Percentiles rank a stretch among this genome's conserved stretches.
Evolutionary conservation across 2,329 filamentous ascomycete species (phyloP).

Genomic region (Paraphaeosphaeria minitans): DNA sequence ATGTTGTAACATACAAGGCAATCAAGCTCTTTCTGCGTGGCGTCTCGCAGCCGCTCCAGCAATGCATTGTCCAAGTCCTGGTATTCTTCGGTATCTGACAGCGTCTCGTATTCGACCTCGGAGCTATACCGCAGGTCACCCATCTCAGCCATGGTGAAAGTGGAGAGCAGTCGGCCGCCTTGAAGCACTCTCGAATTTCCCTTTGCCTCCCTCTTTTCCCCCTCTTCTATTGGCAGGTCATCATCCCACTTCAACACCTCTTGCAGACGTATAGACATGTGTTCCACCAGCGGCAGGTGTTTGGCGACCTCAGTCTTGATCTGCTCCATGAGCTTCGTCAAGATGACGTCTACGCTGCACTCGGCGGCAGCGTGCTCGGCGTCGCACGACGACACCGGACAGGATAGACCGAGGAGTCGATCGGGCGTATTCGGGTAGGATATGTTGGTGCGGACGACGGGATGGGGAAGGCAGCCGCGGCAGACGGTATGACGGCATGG

Average conservation of each 20-base stretch:
- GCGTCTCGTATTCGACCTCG: constrained; percentile 58
- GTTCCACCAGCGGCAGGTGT: constrained; percentile 39
- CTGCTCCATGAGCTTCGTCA: constrained; percentile 70
- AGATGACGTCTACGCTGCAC: constrained; percentile 75
- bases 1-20: constrained; percentile 87
- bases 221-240: constrained; percentile 45
- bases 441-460: constrained; percentile 69
- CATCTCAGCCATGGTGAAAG: constrained; percentile 68
- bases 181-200: constrained; percentile 51
- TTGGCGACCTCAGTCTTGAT: constrained; percentile 57
- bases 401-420: constrained; percentile 72
- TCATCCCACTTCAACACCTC: constrained; percentile 47
- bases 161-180: constrained; percentile 67
- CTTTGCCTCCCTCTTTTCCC: constrained; percentile 23
- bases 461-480: constrained; percentile 71
- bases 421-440: constrained; percentile 75
- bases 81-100: constrained; percentile 44
- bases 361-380: constrained; percentile 77
- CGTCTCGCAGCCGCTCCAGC: constrained; percentile 65
- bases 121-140: constrained; percentile 64
- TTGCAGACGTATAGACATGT: constrained; percentile 48
- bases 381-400: constrained; percentile 69
- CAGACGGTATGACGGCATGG: constrained; percentile 84
- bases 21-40: constrained; percentile 73
- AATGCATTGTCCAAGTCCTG: constrained; percentile 55